Conservation (phyloP, 192 early-diverging fungal genomes). For the Coemansia sp. region DNA sequence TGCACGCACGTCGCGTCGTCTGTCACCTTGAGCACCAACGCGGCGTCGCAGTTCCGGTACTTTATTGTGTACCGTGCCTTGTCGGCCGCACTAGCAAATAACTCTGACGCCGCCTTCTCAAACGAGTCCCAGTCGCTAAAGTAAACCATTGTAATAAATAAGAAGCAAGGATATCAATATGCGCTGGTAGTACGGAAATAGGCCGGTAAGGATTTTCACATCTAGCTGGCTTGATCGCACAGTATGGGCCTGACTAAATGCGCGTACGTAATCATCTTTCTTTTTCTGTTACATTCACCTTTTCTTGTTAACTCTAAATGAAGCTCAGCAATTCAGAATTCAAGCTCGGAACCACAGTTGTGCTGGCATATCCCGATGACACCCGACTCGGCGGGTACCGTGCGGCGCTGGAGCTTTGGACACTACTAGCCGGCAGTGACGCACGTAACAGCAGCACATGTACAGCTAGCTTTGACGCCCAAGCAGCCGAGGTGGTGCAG, state of each 20-base stretch:
- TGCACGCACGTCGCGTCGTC: conserved; percentile 45
- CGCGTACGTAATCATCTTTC: conserved; percentile 10
- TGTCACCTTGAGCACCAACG: conserved; percentile 46
- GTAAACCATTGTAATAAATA: conserved; percentile 26
- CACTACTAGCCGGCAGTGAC: conserved; percentile 2
- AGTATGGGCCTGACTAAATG: conserved; percentile 14
- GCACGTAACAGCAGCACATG: neutral
- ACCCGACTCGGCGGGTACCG: conserved; percentile 48
- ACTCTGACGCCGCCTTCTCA: conserved; percentile 25
- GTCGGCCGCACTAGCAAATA: conserved; percentile 33
- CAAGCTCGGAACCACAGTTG: conserved; percentile 27
- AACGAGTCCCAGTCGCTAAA: conserved; percentile 43
- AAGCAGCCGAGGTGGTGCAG: conserved; percentile 8
- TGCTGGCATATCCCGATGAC: conserved; percentile 45
- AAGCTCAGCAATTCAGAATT: conserved; percentile 25
- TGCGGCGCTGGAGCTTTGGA: conserved; percentile 36
- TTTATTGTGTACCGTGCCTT: conserved; percentile 46
- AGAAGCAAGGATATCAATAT: neutral
- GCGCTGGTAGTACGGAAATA: neutral
- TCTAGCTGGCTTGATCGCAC: neutral
- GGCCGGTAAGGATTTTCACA: neutral
- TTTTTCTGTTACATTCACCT: neutral
- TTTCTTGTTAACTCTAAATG: conserved; percentile 11
- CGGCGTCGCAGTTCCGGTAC: conserved; percentile 46
- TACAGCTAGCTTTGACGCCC: neutral